Base-by-base conservation (phyloP, 1,284 basidiomycete species). In the Malassezia furfur region DNA sequence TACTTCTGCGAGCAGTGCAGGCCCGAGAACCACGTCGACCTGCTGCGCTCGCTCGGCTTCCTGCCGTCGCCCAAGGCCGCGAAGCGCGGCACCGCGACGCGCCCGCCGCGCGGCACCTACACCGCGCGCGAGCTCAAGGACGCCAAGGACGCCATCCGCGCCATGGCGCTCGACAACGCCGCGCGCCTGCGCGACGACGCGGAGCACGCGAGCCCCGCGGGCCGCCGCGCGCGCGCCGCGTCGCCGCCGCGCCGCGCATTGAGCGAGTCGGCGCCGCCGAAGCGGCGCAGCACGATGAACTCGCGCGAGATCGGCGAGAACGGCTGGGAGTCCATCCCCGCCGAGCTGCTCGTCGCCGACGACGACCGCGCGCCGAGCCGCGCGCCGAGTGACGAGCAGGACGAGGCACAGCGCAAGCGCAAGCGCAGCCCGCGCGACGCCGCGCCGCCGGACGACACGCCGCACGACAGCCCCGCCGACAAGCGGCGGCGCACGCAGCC, bases 1-100 rank as follows among this genome's bases (percentile, higher is more conserved):
- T 81, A 98, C 78, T 93, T 85, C 68, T 98, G 94, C 77, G 94
- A 98, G 77, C 80, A 84, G 67, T 98, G 93, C 77, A 82, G 83
- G 62, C 93, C 94, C 10, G 88, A 91, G 61, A 78, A 87, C 45
- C 91, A 94, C 52, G 68, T 71, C 21, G 59, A 76, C 32, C 67
- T 65, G 32, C 59, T 68, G 32, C 67, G 70, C 48, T 61, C 64
- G 28, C 60, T 73, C 19, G 70, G 72, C 38, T 50, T 72, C 49
- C 63, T 74, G 17, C 52, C 64, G 2, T 36, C 54, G 17, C 54
- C 62, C 0, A 61, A 62, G 37, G 39, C 53, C 2, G 50, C 52
- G 35, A 70, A 70, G 60, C 72, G 72, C 37, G 10, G 22, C 10
- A 19, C 22, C 19, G 44, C 60, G 36, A 67, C 64, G 41, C 62